phyloP scores from a whole-genome alignment of 306 rosid species.

The Phaseolus lunatus region DNA sequence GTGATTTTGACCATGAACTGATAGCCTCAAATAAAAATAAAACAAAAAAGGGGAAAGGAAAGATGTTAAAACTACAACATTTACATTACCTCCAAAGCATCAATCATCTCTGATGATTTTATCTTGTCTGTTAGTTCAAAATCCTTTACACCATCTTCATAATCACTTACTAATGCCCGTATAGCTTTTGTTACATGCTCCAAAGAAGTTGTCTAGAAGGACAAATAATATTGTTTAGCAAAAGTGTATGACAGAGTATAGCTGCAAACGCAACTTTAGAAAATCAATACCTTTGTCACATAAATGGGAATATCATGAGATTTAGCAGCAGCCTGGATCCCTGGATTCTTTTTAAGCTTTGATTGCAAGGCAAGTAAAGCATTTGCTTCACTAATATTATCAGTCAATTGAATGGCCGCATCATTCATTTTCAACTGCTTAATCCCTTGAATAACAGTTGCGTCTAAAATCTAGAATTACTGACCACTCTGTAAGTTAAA shows the following conservation, averaged over 20 bases:
- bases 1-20: slow-evolving; percentile 15
- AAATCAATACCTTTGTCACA: slow-evolving; percentile 72
- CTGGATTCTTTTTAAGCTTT: slow-evolving; percentile 86
- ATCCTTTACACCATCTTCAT: slow-evolving; percentile 72
- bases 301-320: slow-evolving; percentile 79
- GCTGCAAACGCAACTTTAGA: slow-evolving; percentile 17
- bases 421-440: slow-evolving; percentile 78
- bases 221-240: slow-evolving; percentile 33
- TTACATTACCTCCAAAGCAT: slow-evolving; percentile 86
- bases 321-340: slow-evolving; percentile 91
- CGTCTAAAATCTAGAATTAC: slow-evolving; percentile 84
- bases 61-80: slow-evolving; percentile 40
- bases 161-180: slow-evolving; percentile 68
- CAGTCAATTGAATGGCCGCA: slow-evolving; percentile 68
- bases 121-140: slow-evolving; percentile 58
- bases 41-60: slow-evolving; percentile 5
- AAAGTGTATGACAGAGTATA: slow-evolving; percentile 31
- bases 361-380: slow-evolving; percentile 89
- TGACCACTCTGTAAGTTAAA: slow-evolving; percentile 62
- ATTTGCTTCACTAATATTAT: slow-evolving; percentile 91
- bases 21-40: neutral
- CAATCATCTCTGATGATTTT: slow-evolving; percentile 69
- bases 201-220: slow-evolving; percentile 73
- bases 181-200: slow-evolving; percentile 83
- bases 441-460: slow-evolving; percentile 79